Conservation (phyloP, 2,329 filamentous ascomycete species). For the Talaromyces sp. region DNA sequence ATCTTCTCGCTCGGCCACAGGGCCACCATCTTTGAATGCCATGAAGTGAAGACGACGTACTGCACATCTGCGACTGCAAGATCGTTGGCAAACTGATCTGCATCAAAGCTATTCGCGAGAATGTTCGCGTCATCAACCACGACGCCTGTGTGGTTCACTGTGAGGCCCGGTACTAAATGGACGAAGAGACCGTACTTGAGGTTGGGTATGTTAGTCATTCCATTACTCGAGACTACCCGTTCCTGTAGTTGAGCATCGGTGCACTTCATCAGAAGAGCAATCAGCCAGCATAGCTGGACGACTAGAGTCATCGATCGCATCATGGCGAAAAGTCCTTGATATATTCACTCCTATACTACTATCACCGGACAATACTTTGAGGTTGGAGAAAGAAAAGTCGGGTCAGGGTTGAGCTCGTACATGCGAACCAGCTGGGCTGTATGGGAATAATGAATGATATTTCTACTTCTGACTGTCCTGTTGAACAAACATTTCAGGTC, state of each 20-base stretch:
- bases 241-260: not conserved
- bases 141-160: not conserved
- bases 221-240: not conserved
- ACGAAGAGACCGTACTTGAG: constrained; percentile 10
- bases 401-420: not conserved
- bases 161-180: constrained; percentile 1
- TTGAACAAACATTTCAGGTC: not conserved
- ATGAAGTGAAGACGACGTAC: constrained; percentile 8
- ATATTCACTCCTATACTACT: not conserved
- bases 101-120: constrained; percentile 6
- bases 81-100: not conserved
- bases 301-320: not conserved
- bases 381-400: not conserved
- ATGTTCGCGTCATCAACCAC: constrained; percentile 1
- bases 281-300: not conserved
- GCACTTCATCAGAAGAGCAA: not conserved
- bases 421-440: too few relatives aligned
- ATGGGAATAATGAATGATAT: not conserved
- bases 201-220: constrained; percentile 5
- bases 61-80: constrained; percentile 5
- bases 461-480: not conserved
- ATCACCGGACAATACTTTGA: not conserved
- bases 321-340: too few relatives aligned
- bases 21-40: constrained; percentile 4
- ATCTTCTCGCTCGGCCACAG: constrained; percentile 10